Evolutionary conservation across 768 basidiomycete genomes (phyloP).

Genomic region (Lanmaoa pseudosensibilis): DNA sequence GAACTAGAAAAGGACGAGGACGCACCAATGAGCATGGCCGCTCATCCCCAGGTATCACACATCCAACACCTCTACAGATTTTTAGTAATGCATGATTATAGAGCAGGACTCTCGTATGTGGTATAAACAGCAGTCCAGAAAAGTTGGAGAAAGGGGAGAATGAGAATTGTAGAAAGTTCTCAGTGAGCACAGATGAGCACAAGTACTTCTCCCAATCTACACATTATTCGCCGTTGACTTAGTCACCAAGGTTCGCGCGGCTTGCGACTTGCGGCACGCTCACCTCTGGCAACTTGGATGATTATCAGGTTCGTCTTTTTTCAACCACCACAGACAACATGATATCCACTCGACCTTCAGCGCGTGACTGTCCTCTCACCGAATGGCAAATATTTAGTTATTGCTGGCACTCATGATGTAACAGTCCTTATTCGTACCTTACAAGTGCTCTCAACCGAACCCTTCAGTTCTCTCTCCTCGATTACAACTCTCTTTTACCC

Average conservation of each 20-base stretch:
- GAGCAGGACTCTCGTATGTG: conserved; percentile 68
- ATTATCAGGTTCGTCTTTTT: conserved; percentile 75
- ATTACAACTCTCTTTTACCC: conserved; percentile 57
- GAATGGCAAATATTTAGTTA: conserved; percentile 59
- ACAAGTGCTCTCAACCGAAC: conserved; percentile 11
- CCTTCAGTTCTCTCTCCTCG: conserved; percentile 60
- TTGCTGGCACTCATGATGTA: conserved; percentile 75
- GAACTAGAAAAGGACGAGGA: conserved; percentile 83
- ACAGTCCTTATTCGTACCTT: conserved; percentile 19
- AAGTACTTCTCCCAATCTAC: conserved; percentile 44
- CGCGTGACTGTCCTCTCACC: conserved; percentile 87
- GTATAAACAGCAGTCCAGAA: conserved; percentile 78
- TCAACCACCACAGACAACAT: background rate
- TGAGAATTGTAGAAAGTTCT: conserved; percentile 80
- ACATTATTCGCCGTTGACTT: conserved; percentile 11
- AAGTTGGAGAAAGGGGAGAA: conserved; percentile 67
- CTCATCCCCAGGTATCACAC: conserved; percentile 53
- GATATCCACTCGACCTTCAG: conserved; percentile 33
- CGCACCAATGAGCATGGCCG: conserved; percentile 94
- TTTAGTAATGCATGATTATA: conserved; percentile 20
- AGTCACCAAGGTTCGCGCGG: conserved; percentile 18
- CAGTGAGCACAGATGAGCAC: conserved; percentile 44
- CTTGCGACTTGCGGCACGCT: conserved; percentile 61
- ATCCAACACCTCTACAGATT: background rate
- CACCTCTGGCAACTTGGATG: conserved; percentile 56